Percentiles rank a stretch among this genome's conserved stretches.
phyloP scores from a whole-genome alignment of 495 filamentous ascomycete genomes.

The Tetracladium setigerum region DNA sequence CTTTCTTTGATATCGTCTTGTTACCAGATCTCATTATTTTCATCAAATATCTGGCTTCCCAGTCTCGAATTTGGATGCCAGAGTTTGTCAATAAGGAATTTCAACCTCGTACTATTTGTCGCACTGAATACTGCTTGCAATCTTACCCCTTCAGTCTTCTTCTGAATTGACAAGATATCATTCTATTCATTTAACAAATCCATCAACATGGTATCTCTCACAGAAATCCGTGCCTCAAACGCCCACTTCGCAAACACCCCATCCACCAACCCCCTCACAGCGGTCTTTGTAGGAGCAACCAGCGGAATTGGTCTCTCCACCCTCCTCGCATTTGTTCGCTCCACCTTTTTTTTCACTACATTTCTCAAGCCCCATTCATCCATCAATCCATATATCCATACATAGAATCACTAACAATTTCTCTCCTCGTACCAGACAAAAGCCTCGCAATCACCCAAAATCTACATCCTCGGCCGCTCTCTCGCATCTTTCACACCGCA shows the following conservation, averaged over 20 bases:
- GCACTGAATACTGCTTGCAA: background rate
- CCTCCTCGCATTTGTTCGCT: slow-evolving; percentile 25
- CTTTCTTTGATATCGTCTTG: background rate
- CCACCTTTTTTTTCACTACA: too few relatives aligned
- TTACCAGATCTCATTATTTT: too few relatives aligned
- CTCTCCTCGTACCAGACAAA: slow-evolving; percentile 12
- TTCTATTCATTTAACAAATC: background rate
- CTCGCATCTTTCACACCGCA: slow-evolving; percentile 25
- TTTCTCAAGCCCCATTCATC: too few relatives aligned
- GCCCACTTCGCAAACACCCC: slow-evolving; percentile 6
- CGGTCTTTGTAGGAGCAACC: slow-evolving; percentile 34
- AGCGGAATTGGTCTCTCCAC: slow-evolving; percentile 35
- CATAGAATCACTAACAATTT: too few relatives aligned
- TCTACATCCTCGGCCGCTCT: slow-evolving; percentile 39
- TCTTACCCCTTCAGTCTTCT: background rate
- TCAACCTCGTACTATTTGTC: too few relatives aligned
- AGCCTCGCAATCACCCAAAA: slow-evolving; percentile 5
- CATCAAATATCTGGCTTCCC: background rate
- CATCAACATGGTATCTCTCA: slow-evolving; percentile 19
- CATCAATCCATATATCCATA: too few relatives aligned
- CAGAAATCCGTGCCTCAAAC: slow-evolving; percentile 17
- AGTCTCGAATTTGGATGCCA: too few relatives aligned
- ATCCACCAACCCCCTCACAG: slow-evolving; percentile 2
- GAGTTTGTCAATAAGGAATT: too few relatives aligned
- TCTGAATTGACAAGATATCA: background rate